Conservation (phyloP, 139 green algal genomes). For the Volvox reticuliferus region DNA sequence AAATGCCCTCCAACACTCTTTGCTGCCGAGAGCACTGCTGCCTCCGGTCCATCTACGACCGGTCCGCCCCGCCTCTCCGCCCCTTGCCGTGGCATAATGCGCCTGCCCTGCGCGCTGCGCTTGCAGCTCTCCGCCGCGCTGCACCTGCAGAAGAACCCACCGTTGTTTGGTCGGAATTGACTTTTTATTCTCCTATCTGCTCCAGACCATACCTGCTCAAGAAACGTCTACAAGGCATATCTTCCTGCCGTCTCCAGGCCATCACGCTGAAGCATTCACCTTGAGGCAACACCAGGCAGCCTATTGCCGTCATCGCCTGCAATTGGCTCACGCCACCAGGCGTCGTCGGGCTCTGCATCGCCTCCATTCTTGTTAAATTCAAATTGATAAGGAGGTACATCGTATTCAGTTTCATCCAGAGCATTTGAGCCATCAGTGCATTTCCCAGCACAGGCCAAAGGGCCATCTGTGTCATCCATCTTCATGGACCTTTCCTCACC, state of each 20-base stretch:
- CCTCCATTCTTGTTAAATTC: not conserved
- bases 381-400: no score
- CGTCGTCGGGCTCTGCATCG: not conserved
- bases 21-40: not conserved
- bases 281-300: not conserved
- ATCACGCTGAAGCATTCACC: not conserved
- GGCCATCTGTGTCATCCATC: no score
- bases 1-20: not conserved
- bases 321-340: constrained; percentile 13
- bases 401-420: no score
- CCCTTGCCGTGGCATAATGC: not conserved
- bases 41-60: not conserved
- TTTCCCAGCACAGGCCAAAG: no score
- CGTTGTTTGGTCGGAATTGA: no score
- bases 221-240: not conserved
- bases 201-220: not conserved
- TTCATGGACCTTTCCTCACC: no score
- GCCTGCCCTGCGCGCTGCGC: constrained; percentile 14
- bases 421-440: no score
- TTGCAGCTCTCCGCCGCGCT: constrained; percentile 1
- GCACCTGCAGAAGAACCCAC: constrained; percentile 2
- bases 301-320: not conserved
- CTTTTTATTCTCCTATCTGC: no score
- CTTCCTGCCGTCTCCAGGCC: not conserved
- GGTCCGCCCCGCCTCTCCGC: not conserved